Percentiles rank a stretch among this genome's conserved stretches.
Evolutionary conservation across 805 yeast genomes (phyloP).

Genomic region (Wickerhamomyces rabaulensis): DNA sequence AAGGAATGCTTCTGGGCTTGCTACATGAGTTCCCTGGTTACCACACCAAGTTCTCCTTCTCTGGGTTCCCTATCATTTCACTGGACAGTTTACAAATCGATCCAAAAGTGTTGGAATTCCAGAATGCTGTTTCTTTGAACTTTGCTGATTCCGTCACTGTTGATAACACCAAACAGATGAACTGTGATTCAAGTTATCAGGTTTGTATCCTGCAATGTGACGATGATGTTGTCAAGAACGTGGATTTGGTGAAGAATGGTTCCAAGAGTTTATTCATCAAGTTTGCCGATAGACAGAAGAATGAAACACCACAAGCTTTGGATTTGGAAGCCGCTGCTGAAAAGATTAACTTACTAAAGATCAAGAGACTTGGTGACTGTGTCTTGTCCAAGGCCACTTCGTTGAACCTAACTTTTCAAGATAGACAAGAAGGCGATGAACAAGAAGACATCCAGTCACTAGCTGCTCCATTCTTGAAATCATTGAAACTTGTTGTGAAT

Average conservation of each 20-base stretch:
- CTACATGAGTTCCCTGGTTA: background rate
- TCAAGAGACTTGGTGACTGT: background rate
- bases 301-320: background rate
- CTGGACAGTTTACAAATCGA: background rate
- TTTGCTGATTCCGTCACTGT: background rate
- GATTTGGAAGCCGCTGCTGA: background rate
- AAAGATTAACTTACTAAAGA: background rate
- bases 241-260: background rate
- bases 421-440: background rate
- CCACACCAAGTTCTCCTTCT: constrained; percentile 1
- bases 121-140: background rate
- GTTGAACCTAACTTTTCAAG: background rate
- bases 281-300: background rate
- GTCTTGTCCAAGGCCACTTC: background rate
- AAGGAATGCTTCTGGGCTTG: background rate
- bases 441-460: background rate
- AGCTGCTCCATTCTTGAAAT: background rate
- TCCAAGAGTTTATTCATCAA: background rate
- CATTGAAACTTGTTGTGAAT: background rate
- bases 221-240: background rate
- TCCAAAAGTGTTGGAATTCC: background rate
- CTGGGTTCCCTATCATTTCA: background rate
- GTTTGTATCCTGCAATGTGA: background rate
- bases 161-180: background rate
- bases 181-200: background rate